A percentile compares a stretch with the other conserved stretches of the same genome.
phyloP scores from a whole-genome alignment of 495 filamentous ascomycete species.

The Podospora pseudopauciseta region DNA sequence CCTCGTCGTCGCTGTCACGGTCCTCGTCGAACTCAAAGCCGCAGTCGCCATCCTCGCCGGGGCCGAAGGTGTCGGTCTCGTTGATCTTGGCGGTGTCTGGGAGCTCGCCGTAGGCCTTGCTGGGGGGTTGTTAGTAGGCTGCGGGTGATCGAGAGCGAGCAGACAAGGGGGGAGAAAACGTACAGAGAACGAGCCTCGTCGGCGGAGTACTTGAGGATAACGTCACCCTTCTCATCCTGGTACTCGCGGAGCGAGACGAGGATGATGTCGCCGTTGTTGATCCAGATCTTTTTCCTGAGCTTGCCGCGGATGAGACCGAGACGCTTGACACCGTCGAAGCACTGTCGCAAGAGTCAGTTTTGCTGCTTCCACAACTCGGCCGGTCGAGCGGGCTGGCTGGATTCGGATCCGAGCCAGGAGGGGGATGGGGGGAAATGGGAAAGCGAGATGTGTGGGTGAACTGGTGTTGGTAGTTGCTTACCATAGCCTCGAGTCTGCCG shows the following conservation, averaged over 20 bases:
- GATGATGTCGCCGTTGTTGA: constrained; percentile 99
- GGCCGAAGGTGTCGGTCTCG: constrained; percentile 36
- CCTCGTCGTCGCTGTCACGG: constrained; percentile 68
- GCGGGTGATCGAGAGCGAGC: no score
- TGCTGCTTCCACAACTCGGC: not conserved
- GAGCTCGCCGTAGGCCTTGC: constrained; percentile 92
- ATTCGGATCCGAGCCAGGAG: not conserved
- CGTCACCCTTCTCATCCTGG: constrained; percentile 98
- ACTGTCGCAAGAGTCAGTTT: constrained; percentile 44
- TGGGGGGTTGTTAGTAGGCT: constrained; percentile 18
- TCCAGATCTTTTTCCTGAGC: constrained; percentile 96
- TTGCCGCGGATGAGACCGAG: constrained; percentile 89
- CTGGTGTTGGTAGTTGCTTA: constrained; percentile 13
- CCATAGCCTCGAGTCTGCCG: constrained; percentile 82
- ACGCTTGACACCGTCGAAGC: constrained; percentile 91
- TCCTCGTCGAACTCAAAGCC: constrained; percentile 88
- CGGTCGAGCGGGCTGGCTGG: not conserved
- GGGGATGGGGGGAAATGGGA: not conserved
- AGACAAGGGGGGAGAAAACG: constrained; percentile 6
- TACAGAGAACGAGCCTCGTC: constrained; percentile 87
- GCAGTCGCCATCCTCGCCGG: constrained; percentile 61
- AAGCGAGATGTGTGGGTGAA: not conserved
- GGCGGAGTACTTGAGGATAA: constrained; percentile 97
- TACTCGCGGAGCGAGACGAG: constrained; percentile 95
- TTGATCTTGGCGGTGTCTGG: constrained; percentile 93